phyloP scores from a whole-genome alignment of 192 early-diverging fungal species.

The Dissophora ornata region DNA sequence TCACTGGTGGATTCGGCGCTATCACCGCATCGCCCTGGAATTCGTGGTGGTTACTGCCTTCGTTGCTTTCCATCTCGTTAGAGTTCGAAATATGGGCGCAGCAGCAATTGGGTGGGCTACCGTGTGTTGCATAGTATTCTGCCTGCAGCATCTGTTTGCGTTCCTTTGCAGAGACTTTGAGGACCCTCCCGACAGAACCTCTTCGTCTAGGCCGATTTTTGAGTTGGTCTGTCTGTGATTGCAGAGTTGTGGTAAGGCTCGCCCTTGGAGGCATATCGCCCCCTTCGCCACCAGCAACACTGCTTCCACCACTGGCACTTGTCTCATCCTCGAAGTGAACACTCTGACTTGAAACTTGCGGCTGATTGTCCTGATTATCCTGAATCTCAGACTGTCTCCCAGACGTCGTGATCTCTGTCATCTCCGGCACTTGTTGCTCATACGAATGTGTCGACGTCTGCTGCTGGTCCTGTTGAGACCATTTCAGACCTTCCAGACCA shows the following conservation, averaged over 20 bases:
- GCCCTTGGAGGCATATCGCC: too few relatives aligned
- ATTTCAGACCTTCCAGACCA: slow-evolving; percentile 35
- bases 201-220: not conserved
- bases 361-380: too few relatives aligned
- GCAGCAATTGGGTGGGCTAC: not conserved
- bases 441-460: not conserved
- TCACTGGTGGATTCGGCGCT: not conserved
- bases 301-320: too few relatives aligned
- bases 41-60: not conserved
- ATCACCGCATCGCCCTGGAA: not conserved
- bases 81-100: not conserved
- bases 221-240: slow-evolving; percentile 9
- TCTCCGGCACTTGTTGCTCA: too few relatives aligned
- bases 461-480: slow-evolving; percentile 12
- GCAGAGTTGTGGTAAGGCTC: not conserved
- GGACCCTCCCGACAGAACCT: slow-evolving; percentile 4
- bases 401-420: not conserved
- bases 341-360: too few relatives aligned
- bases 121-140: slow-evolving; percentile 37
- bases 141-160: slow-evolving; percentile 42
- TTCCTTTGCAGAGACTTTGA: slow-evolving; percentile 27
- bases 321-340: too few relatives aligned
- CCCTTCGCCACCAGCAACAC: too few relatives aligned
- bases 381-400: too few relatives aligned
- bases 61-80: not conserved